A percentile compares a stretch with the other conserved stretches of the same genome.
Evolutionary conservation across 129 eudicot species (phyloP).

Genomic region (Saussurea involucrata): DNA sequence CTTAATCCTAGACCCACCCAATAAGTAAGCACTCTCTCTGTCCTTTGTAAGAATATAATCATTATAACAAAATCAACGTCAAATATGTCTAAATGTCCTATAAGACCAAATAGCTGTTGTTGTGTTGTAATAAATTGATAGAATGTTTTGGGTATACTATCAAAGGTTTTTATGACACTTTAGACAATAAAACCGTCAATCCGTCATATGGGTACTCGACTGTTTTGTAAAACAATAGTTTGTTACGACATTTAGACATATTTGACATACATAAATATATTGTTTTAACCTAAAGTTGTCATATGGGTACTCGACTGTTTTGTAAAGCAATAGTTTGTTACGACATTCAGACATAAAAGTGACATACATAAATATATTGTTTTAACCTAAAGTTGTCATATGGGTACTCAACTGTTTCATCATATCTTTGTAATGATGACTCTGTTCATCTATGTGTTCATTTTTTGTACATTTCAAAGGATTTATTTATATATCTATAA

Average conservation of each 20-base stretch:
- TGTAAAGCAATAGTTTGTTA: too few relatives aligned
- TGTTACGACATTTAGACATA: too few relatives aligned
- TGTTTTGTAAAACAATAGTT: too few relatives aligned
- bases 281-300: background rate
- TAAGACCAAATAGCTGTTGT: too few relatives aligned
- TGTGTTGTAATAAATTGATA: too few relatives aligned
- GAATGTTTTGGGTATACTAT: too few relatives aligned
- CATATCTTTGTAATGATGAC: constrained; percentile 18
- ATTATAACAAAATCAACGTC: background rate
- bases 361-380: background rate
- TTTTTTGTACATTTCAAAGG: background rate
- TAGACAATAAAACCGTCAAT: too few relatives aligned
- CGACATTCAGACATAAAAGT: too few relatives aligned
- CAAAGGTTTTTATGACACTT: too few relatives aligned
- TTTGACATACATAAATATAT: too few relatives aligned
- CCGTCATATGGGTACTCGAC: too few relatives aligned
- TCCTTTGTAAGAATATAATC: background rate
- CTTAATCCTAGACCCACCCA: background rate
- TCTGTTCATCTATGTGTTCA: constrained; percentile 11
- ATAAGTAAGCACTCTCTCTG: background rate
- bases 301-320: constrained; percentile 4
- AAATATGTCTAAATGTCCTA: background rate
- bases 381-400: background rate
- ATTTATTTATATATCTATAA: background rate
- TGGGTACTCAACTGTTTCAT: constrained; percentile 1